Conservation (phyloP, 345 rosid species). For the Litchi chinensis region DNA sequence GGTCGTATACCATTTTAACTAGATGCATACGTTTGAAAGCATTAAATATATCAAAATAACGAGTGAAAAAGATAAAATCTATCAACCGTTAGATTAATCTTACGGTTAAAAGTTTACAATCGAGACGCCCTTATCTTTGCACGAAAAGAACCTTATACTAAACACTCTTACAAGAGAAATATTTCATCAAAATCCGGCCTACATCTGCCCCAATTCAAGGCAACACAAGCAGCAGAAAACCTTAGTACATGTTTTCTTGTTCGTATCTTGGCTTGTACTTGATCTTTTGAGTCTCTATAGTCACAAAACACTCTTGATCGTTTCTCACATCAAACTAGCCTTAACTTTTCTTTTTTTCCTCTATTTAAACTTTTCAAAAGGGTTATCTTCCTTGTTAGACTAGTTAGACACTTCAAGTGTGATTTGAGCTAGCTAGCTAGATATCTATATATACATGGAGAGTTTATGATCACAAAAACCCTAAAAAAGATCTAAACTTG, state of each 20-base stretch:
- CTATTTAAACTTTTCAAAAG: conserved; percentile 8
- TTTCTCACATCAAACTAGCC: background rate
- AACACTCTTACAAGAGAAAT: background rate
- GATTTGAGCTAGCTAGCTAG: background rate
- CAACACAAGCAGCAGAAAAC: conserved; percentile 7
- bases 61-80: no score
- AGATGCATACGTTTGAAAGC: background rate
- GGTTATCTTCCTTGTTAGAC: background rate
- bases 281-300: background rate
- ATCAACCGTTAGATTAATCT: background rate
- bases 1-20: no score
- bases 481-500: conserved; percentile 13
- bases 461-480: background rate
- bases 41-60: no score
- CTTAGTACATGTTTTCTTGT: conserved; percentile 8
- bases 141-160: background rate
- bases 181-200: conserved; percentile 18
- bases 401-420: background rate
- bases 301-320: background rate
- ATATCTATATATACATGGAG: background rate
- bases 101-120: background rate
- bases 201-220: conserved; percentile 26
- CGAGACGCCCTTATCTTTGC: background rate
- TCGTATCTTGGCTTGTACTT: background rate
- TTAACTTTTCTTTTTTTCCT: background rate